Conservation (phyloP, 345 rosid genomes). For the Moricandia moricandioides region DNA sequence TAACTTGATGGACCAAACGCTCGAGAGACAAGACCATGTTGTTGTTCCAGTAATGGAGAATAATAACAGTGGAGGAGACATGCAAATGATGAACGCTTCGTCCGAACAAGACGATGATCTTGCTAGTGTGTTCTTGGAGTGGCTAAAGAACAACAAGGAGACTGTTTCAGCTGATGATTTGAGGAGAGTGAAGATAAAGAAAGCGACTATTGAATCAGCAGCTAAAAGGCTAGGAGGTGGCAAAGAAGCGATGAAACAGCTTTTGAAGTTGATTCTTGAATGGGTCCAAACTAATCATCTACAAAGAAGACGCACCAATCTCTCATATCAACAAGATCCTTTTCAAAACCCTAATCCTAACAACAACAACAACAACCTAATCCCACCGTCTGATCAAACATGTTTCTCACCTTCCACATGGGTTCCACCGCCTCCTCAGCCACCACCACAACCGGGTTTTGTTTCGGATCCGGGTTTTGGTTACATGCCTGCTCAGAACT, state of each 20-base stretch:
- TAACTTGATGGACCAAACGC: slow-evolving; percentile 35
- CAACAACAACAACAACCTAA: no score
- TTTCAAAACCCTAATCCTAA: slow-evolving; percentile 54
- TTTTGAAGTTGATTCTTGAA: slow-evolving; percentile 86
- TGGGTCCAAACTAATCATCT: slow-evolving; percentile 96
- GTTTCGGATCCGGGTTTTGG: slow-evolving; percentile 44
- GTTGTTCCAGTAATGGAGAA: slow-evolving; percentile 29
- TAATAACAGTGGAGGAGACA: slow-evolving; percentile 31
- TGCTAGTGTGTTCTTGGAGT: slow-evolving; percentile 76
- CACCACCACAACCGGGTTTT: slow-evolving; percentile 33
- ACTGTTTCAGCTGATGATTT: slow-evolving; percentile 87
- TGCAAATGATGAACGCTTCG: slow-evolving; percentile 31
- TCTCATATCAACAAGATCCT: slow-evolving; percentile 39
- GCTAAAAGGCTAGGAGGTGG: slow-evolving; percentile 91
- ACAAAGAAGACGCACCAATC: slow-evolving; percentile 46
- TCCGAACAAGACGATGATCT: slow-evolving; percentile 59
- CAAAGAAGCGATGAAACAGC: slow-evolving; percentile 85
- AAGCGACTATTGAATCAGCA: slow-evolving; percentile 84
- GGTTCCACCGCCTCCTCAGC: slow-evolving; percentile 37
- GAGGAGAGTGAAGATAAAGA: slow-evolving; percentile 85
- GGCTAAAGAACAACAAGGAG: slow-evolving; percentile 86
- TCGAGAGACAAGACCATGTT: slow-evolving; percentile 23
- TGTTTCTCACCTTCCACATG: slow-evolving; percentile 49
- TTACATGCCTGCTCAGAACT: slow-evolving; percentile 28
- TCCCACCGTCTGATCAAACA: slow-evolving; percentile 41